Evolutionary conservation across 331 rosid species (phyloP), one percentile per base, ranked within the genome.

Genomic region (Telfairia occidentalis): DNA sequence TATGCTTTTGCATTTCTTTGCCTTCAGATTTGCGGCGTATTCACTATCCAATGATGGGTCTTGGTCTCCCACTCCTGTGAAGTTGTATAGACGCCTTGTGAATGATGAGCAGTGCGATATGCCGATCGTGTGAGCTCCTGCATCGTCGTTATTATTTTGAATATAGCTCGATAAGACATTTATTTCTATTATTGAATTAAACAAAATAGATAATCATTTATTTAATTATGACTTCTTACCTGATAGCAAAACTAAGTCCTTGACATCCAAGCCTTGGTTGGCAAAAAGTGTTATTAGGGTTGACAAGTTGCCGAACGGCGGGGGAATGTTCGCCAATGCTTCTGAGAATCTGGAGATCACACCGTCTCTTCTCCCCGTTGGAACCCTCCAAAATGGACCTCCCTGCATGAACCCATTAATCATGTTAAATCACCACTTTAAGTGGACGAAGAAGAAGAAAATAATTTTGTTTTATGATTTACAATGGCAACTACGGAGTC

Each of bases 111-210:
- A 94, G 29, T 87, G 96, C 10, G 91, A 1, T 29, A 91, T 18
- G 1, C 98, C 98, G 21, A 89, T 91, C 0, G 98, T 94, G 86
- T 94, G 98, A 30, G 91, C 97, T 30, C 97, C 98, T 93, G 80
- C 3, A 67, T 10, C 1, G 1, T 1, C 1, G 53, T 46, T 46
- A n/a, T n/a, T n/a, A n/a, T n/a, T n/a, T n/a, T n/a, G n/a, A n/a
- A n/a, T n/a, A n/a, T n/a, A n/a, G n/a, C n/a, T n/a, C n/a, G n/a
- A n/a, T n/a, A n/a, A n/a, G n/a, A n/a, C n/a, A n/a, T n/a, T n/a
- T n/a, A n/a, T n/a, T n/a, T n/a, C n/a, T n/a, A n/a, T n/a, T n/a
- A n/a, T n/a, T n/a, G n/a, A n/a, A n/a, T n/a, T n/a, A n/a, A n/a
- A n/a, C n/a, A n/a, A n/a, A n/a, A n/a, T n/a, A n/a, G n/a, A n/a